Evolutionary conservation across 768 basidiomycete species (phyloP).

Genomic region (Hericium coralloides): DNA sequence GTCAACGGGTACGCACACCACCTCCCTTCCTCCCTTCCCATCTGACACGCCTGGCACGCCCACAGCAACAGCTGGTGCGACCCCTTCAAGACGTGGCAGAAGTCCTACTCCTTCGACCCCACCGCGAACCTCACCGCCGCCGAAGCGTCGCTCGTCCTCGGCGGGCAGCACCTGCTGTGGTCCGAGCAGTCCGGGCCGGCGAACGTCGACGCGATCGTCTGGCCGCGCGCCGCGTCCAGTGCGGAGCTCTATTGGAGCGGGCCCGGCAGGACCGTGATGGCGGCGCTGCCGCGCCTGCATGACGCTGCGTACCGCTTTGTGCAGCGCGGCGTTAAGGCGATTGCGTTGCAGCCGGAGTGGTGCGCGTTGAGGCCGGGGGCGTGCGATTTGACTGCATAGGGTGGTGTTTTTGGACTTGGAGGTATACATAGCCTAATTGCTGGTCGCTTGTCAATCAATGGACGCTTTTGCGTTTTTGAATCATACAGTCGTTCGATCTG

Average conservation of each 20-base stretch:
- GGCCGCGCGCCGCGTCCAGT: slow-evolving; percentile 27
- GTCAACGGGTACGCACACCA: background rate
- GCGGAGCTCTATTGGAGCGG: slow-evolving; percentile 36
- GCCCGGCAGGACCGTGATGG: slow-evolving; percentile 18
- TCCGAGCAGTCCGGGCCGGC: slow-evolving; percentile 27
- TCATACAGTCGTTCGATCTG: too few species aligned
- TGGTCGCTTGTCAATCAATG: background rate
- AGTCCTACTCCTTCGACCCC: slow-evolving; percentile 31
- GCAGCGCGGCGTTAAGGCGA: slow-evolving; percentile 24
- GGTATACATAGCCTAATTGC: background rate
- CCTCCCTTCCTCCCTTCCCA: background rate
- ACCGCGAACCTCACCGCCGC: slow-evolving; percentile 15
- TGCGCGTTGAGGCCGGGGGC: slow-evolving; percentile 27
- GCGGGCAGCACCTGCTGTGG: slow-evolving; percentile 27
- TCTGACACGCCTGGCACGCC: background rate
- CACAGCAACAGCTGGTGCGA: slow-evolving; percentile 22
- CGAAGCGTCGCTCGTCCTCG: slow-evolving; percentile 23
- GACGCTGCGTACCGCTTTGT: slow-evolving; percentile 29
- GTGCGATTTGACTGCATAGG: slow-evolving; percentile 8
- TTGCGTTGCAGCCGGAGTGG: slow-evolving; percentile 31
- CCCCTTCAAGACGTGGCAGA: slow-evolving; percentile 28
- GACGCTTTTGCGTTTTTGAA: too few species aligned
- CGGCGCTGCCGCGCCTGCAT: slow-evolving; percentile 27
- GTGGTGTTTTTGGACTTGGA: background rate
- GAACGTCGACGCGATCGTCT: slow-evolving; percentile 26